Evolutionary conservation across 140 eudicot genomes (phyloP).

Genomic region (Senecio squalidus): DNA sequence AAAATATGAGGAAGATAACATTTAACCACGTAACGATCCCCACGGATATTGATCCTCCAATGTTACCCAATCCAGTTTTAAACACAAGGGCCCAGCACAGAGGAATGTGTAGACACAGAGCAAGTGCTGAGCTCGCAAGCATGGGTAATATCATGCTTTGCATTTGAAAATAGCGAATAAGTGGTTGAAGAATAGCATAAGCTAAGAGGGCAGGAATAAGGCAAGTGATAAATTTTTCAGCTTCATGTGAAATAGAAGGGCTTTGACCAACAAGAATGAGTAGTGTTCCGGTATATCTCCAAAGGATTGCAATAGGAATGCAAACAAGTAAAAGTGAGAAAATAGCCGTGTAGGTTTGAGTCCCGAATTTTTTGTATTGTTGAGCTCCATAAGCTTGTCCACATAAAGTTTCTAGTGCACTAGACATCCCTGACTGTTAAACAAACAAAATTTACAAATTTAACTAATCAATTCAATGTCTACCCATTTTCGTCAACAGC

Average conservation of each 20-base stretch:
- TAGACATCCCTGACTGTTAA: constrained; percentile 72
- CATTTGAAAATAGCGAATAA: constrained; percentile 71
- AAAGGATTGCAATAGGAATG: constrained; percentile 60
- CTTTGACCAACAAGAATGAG: constrained; percentile 69
- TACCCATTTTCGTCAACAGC: no score
- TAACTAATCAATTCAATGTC: no score
- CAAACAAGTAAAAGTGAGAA: constrained; percentile 61
- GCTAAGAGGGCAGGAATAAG: constrained; percentile 70
- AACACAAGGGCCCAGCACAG: constrained; percentile 72
- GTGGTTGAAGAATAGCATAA: constrained; percentile 70
- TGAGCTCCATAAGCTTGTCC: constrained; percentile 95
- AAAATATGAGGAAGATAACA: constrained; percentile 43
- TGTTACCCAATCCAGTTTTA: constrained; percentile 47
- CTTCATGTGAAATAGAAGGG: no score
- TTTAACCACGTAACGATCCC: constrained; percentile 71
- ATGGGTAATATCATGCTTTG: constrained; percentile 77
- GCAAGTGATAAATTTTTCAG: no score
- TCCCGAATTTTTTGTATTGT: constrained; percentile 73
- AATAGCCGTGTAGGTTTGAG: constrained; percentile 68
- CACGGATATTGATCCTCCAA: constrained; percentile 71
- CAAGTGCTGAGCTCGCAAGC: constrained; percentile 39
- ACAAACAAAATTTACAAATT: no score
- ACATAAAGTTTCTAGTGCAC: constrained; percentile 75
- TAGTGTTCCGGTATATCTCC: constrained; percentile 49
- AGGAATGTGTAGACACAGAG: constrained; percentile 55